phyloP scores from a whole-genome alignment of 768 basidiomycete genomes.

The Fibroporia radiculosa region DNA sequence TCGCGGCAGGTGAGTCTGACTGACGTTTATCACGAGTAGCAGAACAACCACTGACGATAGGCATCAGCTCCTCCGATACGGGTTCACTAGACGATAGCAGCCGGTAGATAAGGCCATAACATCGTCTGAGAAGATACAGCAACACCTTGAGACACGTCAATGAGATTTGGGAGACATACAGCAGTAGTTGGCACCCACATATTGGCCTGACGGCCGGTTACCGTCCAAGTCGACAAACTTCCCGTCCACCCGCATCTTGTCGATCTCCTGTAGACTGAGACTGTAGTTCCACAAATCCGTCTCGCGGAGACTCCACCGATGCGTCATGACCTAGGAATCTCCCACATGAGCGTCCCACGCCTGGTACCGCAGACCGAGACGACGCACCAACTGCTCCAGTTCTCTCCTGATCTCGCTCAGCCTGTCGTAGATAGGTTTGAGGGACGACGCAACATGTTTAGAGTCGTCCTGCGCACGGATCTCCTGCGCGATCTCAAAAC shows the following conservation, averaged over 20 bases:
- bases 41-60: conserved; percentile 52
- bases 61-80: conserved; percentile 97
- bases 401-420: conserved; percentile 79
- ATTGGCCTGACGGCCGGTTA: conserved; percentile 88
- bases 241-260: conserved; percentile 94
- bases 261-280: conserved; percentile 88
- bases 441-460: conserved; percentile 74
- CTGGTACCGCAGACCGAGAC: neutral
- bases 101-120: conserved; percentile 93
- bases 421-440: conserved; percentile 92
- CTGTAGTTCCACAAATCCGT: conserved; percentile 93
- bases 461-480: conserved; percentile 91
- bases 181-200: conserved; percentile 44
- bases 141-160: conserved; percentile 53
- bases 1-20: neutral
- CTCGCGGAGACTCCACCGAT: conserved; percentile 95
- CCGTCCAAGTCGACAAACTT: conserved; percentile 96
- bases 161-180: neutral
- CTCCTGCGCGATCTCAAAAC: conserved; percentile 92
- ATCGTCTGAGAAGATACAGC: conserved; percentile 86
- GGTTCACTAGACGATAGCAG: conserved; percentile 93
- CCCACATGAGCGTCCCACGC: neutral
- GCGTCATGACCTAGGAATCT: conserved; percentile 49
- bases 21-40: neutral
- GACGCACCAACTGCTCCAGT: conserved; percentile 72